Evolutionary conservation across 345 rosid species (phyloP).

Genomic region (Syzygium jambos): DNA sequence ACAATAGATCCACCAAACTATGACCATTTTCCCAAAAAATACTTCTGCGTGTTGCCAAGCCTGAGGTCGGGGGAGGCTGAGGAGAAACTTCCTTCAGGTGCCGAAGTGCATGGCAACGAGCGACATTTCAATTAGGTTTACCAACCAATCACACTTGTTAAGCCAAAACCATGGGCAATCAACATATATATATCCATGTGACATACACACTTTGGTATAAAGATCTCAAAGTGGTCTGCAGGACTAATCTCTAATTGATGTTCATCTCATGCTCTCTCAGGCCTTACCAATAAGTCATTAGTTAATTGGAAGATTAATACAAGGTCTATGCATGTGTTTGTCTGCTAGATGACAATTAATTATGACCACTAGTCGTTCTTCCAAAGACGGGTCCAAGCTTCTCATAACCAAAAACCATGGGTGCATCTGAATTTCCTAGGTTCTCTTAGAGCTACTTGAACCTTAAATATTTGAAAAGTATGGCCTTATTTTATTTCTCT

Average conservation of each 20-base stretch:
- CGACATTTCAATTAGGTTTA: not conserved
- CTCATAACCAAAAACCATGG: conserved; percentile 11
- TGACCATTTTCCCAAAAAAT: not conserved
- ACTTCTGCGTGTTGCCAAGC: not conserved
- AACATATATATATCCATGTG: no score
- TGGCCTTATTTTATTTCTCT: not conserved
- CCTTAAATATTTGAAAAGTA: not conserved
- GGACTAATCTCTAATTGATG: not conserved
- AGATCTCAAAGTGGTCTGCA: not conserved
- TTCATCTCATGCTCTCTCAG: not conserved
- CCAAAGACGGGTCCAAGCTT: not conserved
- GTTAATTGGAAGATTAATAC: not conserved
- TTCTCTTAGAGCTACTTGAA: conserved; percentile 3
- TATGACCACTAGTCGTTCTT: not conserved
- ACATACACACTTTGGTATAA: not conserved
- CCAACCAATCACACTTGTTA: not conserved
- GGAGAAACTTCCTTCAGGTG: not conserved
- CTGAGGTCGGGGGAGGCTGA: not conserved
- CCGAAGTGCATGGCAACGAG: not conserved
- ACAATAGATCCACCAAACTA: not conserved
- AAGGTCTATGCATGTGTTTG: not conserved
- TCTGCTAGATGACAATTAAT: not conserved
- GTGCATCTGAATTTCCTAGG: conserved; percentile 9
- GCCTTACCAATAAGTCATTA: not conserved
- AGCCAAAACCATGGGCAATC: not conserved